phyloP scores from a whole-genome alignment of 257 asterid species.

The Salvia rosmarinus region DNA sequence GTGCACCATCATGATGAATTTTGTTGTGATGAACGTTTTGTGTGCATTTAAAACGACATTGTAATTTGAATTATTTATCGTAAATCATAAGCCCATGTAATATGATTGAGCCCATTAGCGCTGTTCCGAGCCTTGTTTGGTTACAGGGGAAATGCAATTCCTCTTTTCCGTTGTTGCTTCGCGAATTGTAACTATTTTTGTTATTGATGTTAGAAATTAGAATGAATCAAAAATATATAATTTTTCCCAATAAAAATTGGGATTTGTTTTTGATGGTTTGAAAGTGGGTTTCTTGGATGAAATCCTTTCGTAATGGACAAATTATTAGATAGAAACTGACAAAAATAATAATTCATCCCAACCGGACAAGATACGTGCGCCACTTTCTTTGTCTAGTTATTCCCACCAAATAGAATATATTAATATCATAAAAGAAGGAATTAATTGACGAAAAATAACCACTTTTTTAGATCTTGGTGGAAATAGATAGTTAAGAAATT shows the following conservation, averaged over 20 bases:
- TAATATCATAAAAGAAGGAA: background rate
- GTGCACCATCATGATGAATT: slow-evolving; percentile 7
- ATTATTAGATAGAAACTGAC: background rate
- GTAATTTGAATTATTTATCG: no score
- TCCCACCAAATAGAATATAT: slow-evolving; percentile 2
- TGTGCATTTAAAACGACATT: no score
- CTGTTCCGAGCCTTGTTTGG: no score
- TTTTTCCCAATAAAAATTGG: background rate
- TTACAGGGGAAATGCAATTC: no score
- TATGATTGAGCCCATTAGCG: no score
- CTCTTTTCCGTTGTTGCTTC: no score
- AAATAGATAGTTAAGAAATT: background rate
- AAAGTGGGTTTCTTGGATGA: no score
- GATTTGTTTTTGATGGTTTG: background rate
- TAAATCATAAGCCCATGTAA: no score
- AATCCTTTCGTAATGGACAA: background rate
- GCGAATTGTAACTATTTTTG: background rate
- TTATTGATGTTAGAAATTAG: background rate
- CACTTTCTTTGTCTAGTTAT: slow-evolving; percentile 14
- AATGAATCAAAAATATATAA: background rate
- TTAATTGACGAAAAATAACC: no score
- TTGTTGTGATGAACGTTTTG: slow-evolving; percentile 5
- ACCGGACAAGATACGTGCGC: slow-evolving; percentile 12
- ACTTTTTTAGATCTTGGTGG: no score
- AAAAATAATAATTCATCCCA: background rate